Percentiles rank a stretch among this genome's conserved stretches.
phyloP scores from a whole-genome alignment of 306 rosid genomes.

The Corylus heterophylla region DNA sequence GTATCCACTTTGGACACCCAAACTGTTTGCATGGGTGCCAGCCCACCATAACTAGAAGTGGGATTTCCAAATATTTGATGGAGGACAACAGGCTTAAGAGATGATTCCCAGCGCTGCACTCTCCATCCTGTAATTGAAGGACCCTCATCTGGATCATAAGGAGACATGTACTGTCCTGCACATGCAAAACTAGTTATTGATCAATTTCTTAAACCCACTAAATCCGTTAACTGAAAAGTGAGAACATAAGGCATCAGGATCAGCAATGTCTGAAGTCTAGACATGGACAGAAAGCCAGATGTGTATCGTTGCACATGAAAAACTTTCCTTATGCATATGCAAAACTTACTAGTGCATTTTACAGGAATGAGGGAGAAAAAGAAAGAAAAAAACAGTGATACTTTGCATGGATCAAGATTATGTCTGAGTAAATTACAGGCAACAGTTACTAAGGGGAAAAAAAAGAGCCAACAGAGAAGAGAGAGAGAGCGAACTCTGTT shows the following conservation, averaged over 20 bases:
- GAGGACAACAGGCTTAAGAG: constrained; percentile 88
- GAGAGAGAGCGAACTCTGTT: too few relatives aligned
- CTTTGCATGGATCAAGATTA: not conserved
- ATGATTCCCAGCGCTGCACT: constrained; percentile 99
- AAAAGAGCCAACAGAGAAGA: not conserved
- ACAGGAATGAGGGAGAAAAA: not conserved
- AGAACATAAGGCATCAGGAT: constrained; percentile 12
- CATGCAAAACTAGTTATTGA: constrained; percentile 30
- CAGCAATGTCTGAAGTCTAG: constrained; percentile 17
- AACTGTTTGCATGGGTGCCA: constrained; percentile 97
- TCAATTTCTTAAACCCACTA: constrained; percentile 15
- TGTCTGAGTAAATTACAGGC: constrained; percentile 3
- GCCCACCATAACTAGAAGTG: constrained; percentile 91
- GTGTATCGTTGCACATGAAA: not conserved
- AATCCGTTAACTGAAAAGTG: constrained; percentile 2
- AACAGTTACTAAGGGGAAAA: constrained; percentile 1
- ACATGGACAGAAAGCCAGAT: constrained; percentile 18
- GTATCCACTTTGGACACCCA: constrained; percentile 94
- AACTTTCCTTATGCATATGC: not conserved
- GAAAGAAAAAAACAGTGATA: not conserved
- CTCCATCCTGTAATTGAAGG: constrained; percentile 99
- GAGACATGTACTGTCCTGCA: constrained; percentile 99
- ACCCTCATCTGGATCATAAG: constrained; percentile 99
- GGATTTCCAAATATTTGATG: constrained; percentile 98
- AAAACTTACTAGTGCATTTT: not conserved